Evolutionary conservation across 1,284 basidiomycete genomes (phyloP).

Genomic region (Malassezia sympodialis): DNA sequence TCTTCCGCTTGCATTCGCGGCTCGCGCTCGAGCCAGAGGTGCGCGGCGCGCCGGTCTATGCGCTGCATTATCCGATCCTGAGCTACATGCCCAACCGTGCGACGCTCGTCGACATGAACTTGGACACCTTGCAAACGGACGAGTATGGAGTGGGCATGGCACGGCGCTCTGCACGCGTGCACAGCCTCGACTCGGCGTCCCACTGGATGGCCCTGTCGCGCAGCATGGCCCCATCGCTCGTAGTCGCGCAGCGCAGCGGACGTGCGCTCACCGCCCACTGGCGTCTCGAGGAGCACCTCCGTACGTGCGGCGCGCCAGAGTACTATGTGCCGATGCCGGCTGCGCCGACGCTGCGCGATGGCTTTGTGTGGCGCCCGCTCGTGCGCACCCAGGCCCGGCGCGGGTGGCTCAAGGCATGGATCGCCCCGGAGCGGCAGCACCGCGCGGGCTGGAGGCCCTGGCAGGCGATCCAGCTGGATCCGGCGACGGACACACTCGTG

Average conservation of each 20-base stretch:
- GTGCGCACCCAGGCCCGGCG: neutral
- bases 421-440: neutral
- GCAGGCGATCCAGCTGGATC: slow-evolving; percentile 30
- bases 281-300: neutral
- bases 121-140: neutral
- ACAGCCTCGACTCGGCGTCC: neutral
- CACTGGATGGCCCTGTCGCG: neutral
- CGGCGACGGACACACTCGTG: slow-evolving; percentile 31
- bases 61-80: neutral
- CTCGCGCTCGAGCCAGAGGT: neutral
- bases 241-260: neutral
- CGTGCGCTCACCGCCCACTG: neutral
- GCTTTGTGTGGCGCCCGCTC: neutral
- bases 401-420: neutral
- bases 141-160: neutral
- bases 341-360: neutral
- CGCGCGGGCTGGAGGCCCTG: slow-evolving; percentile 19
- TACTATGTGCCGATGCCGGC: neutral
- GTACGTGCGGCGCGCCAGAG: neutral
- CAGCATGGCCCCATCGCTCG: neutral
- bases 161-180: neutral
- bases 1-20: neutral
- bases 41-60: neutral
- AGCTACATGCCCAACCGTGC: neutral
- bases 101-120: neutral